A percentile compares a stretch with the other conserved stretches of the same genome.
Conservation (phyloP, 2,329 filamentous ascomycete species). For the Knufia petricola region DNA sequence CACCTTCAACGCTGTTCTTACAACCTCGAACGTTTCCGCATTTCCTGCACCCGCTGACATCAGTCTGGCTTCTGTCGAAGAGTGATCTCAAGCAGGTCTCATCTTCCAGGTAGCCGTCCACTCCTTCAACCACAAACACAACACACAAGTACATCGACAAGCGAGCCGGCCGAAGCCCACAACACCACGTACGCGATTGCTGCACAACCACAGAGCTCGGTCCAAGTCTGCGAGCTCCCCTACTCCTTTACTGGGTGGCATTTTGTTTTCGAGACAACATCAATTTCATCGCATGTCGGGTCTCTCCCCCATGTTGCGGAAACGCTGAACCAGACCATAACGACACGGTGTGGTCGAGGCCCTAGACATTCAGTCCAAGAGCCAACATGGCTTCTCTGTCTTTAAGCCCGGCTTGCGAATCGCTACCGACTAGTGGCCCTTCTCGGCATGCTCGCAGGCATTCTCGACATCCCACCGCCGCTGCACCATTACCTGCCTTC, state of each 20-base stretch:
- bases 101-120: conserved; percentile 24
- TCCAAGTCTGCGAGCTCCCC: background rate
- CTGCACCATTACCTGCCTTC: conserved; percentile 19
- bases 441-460: conserved; percentile 10
- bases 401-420: conserved; percentile 1
- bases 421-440: background rate
- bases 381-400: conserved; percentile 7
- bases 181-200: background rate
- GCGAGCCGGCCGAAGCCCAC: background rate
- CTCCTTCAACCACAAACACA: conserved; percentile 19
- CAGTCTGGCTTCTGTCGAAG: conserved; percentile 10
- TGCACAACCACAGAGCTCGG: background rate
- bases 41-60: background rate
- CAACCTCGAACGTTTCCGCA: background rate
- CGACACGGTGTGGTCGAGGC: background rate
- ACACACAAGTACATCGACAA: conserved; percentile 11
- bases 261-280: background rate
- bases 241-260: background rate
- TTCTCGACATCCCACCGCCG: conserved; percentile 19
- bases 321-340: background rate
- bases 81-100: conserved; percentile 16
- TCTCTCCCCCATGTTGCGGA: background rate
- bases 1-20: background rate
- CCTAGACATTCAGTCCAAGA: background rate
- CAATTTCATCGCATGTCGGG: too few relatives aligned